Percentiles rank a stretch among this genome's conserved stretches.
phyloP scores from a whole-genome alignment of 768 basidiomycete species.

The Tephrocybe sp. region DNA sequence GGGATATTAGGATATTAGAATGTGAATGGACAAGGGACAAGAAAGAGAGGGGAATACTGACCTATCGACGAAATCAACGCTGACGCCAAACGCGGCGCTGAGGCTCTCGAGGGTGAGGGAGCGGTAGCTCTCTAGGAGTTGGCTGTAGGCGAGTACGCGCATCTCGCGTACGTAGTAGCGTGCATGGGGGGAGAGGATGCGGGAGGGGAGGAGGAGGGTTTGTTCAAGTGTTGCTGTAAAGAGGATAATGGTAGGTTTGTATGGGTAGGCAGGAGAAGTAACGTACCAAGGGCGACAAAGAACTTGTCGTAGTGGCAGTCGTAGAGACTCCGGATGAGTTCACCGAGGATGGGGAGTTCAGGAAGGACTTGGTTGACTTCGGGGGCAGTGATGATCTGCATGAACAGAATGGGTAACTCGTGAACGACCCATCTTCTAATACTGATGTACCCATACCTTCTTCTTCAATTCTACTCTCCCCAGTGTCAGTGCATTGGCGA shows the following conservation, averaged over 20 bases:
- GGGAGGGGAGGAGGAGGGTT: constrained; percentile 82
- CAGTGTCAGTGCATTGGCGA: constrained; percentile 73
- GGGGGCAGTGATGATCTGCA: constrained; percentile 76
- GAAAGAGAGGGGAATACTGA: constrained; percentile 32
- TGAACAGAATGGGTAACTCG: neutral
- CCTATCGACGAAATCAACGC: constrained; percentile 84
- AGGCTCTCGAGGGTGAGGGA: constrained; percentile 88
- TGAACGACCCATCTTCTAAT: no score
- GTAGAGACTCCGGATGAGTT: constrained; percentile 83
- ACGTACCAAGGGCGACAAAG: constrained; percentile 80
- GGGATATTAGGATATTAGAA: neutral
- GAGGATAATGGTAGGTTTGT: neutral
- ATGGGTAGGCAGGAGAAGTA: neutral
- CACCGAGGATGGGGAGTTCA: constrained; percentile 77
- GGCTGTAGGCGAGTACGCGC: constrained; percentile 90
- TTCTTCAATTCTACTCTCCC: constrained; percentile 88
- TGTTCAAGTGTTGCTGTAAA: constrained; percentile 81
- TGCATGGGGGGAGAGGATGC: constrained; percentile 80
- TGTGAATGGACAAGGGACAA: neutral
- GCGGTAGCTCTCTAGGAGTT: constrained; percentile 89
- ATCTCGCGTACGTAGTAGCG: constrained; percentile 93
- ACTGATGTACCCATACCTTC: no score
- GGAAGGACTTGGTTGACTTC: constrained; percentile 87
- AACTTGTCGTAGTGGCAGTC: constrained; percentile 95
- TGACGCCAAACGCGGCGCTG: constrained; percentile 85